Base-by-base conservation (phyloP, 139 green algal species). In the Asterochloris erici region DNA sequence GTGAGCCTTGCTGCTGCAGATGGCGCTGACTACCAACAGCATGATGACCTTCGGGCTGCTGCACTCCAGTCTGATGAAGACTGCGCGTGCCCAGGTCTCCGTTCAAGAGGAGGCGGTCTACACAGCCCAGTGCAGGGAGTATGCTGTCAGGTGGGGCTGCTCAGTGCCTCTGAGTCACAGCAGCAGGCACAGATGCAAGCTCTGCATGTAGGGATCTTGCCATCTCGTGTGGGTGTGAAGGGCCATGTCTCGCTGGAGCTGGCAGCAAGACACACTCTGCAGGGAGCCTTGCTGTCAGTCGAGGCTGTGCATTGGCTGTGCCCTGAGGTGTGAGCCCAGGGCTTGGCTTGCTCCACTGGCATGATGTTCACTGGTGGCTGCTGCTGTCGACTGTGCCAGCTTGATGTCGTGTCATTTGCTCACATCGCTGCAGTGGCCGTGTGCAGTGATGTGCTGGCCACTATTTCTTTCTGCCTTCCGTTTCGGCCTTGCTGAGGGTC, bases 11-110 rank as follows among this genome's bases (percentile, higher is more conserved):
- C 38, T 54, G 38, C 38, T 54, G 38, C 38, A 54, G 38, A 54
- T 54, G 66, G 79, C 68, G 12, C 38, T 83, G 17, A 83, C 14
- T 66, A 27, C 29, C 19, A 66, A 68, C 68, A 29, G 21, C 66
- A 83, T 83, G 79, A 68, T 47, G 16, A 68, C 38, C 15, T 83
- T 68, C 21, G 79, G 68, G 68, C 63, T 83, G 17, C 66, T 83
- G 23, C 38, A 70, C 17, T 26, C n/a, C n/a, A 60, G 29, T 38
- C 76, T 77, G 68, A 21, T 83, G 17, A 68, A 77, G 68, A 77
- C 23, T 17, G 68, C 24, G 12, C 12, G 19, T 14, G 28, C 29
- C 10, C 47, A 66, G 29, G 29, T 73, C 12, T 76, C 79, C 21
- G 68, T 54, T 38, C 17, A 77, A 11, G 68, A 83, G 38, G 68